Conservation (phyloP, 2,329 filamentous ascomycete species). For the Sphaerostilbella broomeana region DNA sequence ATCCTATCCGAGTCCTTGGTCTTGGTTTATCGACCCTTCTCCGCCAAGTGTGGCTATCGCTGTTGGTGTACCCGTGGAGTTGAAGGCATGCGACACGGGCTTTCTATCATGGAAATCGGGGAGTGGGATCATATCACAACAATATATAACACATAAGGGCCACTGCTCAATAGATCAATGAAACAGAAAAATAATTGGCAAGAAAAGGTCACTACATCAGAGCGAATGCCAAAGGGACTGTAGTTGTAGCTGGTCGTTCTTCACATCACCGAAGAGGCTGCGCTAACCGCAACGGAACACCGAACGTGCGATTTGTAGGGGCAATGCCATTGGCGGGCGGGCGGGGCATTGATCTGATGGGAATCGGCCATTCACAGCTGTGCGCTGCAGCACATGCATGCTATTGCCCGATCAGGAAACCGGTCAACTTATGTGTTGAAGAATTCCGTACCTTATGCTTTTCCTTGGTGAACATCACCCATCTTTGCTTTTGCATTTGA, state of each 20-base stretch:
- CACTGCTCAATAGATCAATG: neutral
- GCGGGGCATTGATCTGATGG: neutral
- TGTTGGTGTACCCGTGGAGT: too few species aligned
- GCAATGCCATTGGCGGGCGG: conserved; percentile 4
- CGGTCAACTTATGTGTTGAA: neutral
- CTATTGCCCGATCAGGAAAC: neutral
- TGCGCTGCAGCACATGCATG: conserved; percentile 11
- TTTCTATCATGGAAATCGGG: too few species aligned
- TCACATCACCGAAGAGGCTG: neutral
- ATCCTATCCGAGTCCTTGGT: too few species aligned
- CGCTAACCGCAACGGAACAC: conserved; percentile 13
- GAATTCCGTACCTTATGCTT: neutral
- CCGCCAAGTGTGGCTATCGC: neutral
- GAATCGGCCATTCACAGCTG: conserved; percentile 10
- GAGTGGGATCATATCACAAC: too few species aligned
- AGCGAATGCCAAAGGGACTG: neutral
- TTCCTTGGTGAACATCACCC: too few species aligned
- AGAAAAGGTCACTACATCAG: too few species aligned
- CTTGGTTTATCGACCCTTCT: too few species aligned
- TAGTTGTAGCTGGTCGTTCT: conserved; percentile 2
- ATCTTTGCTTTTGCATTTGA: too few species aligned
- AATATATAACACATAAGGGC: neutral
- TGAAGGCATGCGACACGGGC: too few species aligned
- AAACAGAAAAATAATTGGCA: neutral
- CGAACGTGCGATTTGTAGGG: conserved; percentile 5